Conservation (phyloP, 208 protist species). For the Trypanosoma platydactyli region DNA sequence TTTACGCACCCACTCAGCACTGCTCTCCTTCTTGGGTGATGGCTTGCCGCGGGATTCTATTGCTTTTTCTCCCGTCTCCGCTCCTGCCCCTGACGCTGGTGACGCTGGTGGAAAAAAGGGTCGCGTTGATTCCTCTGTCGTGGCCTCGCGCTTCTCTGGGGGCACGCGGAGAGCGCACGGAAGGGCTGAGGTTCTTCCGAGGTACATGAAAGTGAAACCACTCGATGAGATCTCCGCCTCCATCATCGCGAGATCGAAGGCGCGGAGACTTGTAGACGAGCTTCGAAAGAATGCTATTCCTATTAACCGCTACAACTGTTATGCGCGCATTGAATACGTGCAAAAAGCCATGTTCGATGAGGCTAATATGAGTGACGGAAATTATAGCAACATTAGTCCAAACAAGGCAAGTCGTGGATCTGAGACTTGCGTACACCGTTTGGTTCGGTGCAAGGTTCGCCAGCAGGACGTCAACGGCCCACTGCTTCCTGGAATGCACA, state of each 20-base stretch:
- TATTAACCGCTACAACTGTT: conserved; percentile 67
- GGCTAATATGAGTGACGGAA: conserved; percentile 11
- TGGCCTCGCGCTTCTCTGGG: background rate
- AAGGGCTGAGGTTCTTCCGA: conserved; percentile 10
- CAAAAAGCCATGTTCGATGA: conserved; percentile 19
- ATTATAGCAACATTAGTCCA: conserved; percentile 11
- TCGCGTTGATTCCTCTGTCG: background rate
- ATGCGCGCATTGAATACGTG: conserved; percentile 27
- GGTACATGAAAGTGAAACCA: conserved; percentile 38
- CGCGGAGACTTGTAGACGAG: conserved; percentile 59
- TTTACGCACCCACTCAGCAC: too few species aligned
- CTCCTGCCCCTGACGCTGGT: background rate
- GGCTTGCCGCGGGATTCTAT: too few species aligned
- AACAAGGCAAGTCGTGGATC: background rate
- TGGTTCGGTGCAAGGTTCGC: background rate
- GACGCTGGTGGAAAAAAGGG: background rate
- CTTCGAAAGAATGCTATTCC: conserved; percentile 66
- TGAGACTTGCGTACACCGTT: background rate
- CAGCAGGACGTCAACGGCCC: conserved; percentile 8
- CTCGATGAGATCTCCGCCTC: conserved; percentile 68
- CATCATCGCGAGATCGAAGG: conserved; percentile 70
- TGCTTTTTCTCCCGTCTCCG: too few species aligned
- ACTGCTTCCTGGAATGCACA: conserved; percentile 28
- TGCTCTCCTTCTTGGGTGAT: too few species aligned
- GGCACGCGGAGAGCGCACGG: background rate